These are phyloP conservation scores for Obelidium mucronatum DNA, from an alignment of 192 early-diverging fungal genomes.

Conservation along the genomic window DNA sequence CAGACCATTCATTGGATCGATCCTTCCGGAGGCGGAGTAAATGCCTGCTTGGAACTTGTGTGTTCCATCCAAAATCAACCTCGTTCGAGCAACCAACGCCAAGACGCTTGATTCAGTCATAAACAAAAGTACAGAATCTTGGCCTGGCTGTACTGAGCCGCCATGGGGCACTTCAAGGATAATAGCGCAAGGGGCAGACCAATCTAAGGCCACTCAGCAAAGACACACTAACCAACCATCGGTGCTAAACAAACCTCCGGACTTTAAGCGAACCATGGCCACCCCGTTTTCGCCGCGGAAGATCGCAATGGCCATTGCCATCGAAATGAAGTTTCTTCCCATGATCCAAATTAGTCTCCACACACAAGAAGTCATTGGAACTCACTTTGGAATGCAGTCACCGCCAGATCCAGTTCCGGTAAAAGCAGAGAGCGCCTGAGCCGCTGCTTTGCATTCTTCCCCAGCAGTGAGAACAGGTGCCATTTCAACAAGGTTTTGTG, in stretches of 20 bases:
- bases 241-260: conserved; percentile 49
- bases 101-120: conserved; percentile 56
- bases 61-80: conserved; percentile 50
- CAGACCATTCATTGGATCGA: conserved; percentile 2
- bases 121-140: conserved; percentile 60
- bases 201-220: too few species aligned
- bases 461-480: conserved; percentile 37
- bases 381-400: conserved; percentile 40
- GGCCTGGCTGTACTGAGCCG: conserved; percentile 46
- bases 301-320: conserved; percentile 55
- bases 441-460: conserved; percentile 59
- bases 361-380: background rate
- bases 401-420: conserved; percentile 40
- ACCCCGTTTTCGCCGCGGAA: conserved; percentile 55
- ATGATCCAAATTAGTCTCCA: background rate
- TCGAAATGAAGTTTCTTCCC: conserved; percentile 46
- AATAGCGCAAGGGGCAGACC: conserved; percentile 66
- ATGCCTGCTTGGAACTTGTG: conserved; percentile 55
- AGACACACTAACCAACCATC: background rate
- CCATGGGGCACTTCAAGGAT: conserved; percentile 49
- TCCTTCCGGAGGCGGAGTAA: background rate
- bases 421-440: conserved; percentile 55
- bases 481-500: conserved; percentile 21
- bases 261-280: conserved; percentile 57
- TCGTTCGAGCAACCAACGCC: conserved; percentile 49